Percentiles rank a stretch among this genome's conserved stretches.
Evolutionary conservation across 805 yeast genomes (phyloP).

Genomic region (Groenewaldozyma salmanticensis): DNA sequence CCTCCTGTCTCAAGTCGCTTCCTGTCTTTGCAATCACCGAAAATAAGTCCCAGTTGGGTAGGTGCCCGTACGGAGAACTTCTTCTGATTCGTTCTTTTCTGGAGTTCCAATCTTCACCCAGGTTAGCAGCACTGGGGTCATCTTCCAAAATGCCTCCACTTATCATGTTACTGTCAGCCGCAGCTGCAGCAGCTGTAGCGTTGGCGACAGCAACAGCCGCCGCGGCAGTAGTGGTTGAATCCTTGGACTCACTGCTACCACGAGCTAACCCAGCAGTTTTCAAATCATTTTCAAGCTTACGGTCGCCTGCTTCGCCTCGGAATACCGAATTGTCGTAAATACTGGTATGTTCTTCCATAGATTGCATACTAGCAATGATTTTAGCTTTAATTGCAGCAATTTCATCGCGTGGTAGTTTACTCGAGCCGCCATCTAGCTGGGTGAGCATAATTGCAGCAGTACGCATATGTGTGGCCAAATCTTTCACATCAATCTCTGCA

Average conservation of each 20-base stretch:
- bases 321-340: slow-evolving; percentile 40
- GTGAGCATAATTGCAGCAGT: slow-evolving; percentile 93
- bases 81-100: slow-evolving; percentile 73
- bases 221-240: background rate
- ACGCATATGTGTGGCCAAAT: slow-evolving; percentile 84
- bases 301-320: slow-evolving; percentile 74
- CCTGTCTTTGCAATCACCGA: slow-evolving; percentile 97
- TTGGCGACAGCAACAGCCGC: background rate
- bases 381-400: slow-evolving; percentile 56
- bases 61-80: slow-evolving; percentile 72
- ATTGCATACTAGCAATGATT: slow-evolving; percentile 65
- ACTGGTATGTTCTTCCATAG: slow-evolving; percentile 52
- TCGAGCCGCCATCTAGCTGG: slow-evolving; percentile 60
- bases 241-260: background rate
- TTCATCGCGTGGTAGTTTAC: slow-evolving; percentile 40
- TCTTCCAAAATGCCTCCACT: slow-evolving; percentile 16
- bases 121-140: slow-evolving; percentile 42
- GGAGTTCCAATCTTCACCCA: slow-evolving; percentile 89
- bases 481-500: slow-evolving; percentile 32
- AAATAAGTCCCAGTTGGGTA: slow-evolving; percentile 88
- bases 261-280: slow-evolving; percentile 64
- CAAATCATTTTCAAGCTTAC: slow-evolving; percentile 86
- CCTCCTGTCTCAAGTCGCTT: slow-evolving; percentile 91
- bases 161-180: slow-evolving; percentile 3
- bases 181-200: slow-evolving; percentile 15